Base-by-base conservation (phyloP, 2,329 filamentous ascomycete genomes). In the Botryotinia globosa region DNA sequence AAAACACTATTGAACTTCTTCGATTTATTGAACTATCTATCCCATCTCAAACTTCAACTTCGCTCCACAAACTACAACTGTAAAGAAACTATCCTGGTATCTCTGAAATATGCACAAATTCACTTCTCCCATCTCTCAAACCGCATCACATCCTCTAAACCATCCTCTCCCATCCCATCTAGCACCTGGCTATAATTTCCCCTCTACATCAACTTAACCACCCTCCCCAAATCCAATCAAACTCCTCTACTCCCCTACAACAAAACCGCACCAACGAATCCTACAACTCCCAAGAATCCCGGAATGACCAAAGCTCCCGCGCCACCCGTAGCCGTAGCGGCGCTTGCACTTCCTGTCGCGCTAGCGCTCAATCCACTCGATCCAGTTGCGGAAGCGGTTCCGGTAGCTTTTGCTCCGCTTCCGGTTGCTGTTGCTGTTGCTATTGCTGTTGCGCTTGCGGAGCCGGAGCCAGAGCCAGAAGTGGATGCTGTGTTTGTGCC, bases 321-420 rank as follows among this genome's bases (percentile, higher is more conserved):
- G 68, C 32, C 51, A 42, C 42, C 48, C n/a, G 16, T 34, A 2
- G 48, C 39, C n/a, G 61, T 25, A 20, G n/a, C 18, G 10, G 4
- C 51, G 44, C 63, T 68, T 7, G 70, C 70, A 12, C 70, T 68
- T 59, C 63, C 63, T 3, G 63, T 68, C 9, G 51, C 62, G 10
- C 62, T 54, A 18, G 32, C 48, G 14, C 48, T 72, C 14, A 62
- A 58, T 39, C 34, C 39, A 22, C 66, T 44, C 14, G 66, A 25
- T 7, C n/a, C 37, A 34, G 51, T 59, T 51, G 22, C 70, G 12
- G 16, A n/a, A n/a, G 16, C 62, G 56, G 62, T 72, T 37, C 62
- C 42, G 4, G 59, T 51, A n/a, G 22, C 22, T 63, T 42, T 56
- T 25, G 59, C 59, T 32, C 42, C 59, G 45, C n/a, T 56, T 44